Base-by-base conservation (phyloP, 345 rosid species). In the Ceriops zippeliana region DNA sequence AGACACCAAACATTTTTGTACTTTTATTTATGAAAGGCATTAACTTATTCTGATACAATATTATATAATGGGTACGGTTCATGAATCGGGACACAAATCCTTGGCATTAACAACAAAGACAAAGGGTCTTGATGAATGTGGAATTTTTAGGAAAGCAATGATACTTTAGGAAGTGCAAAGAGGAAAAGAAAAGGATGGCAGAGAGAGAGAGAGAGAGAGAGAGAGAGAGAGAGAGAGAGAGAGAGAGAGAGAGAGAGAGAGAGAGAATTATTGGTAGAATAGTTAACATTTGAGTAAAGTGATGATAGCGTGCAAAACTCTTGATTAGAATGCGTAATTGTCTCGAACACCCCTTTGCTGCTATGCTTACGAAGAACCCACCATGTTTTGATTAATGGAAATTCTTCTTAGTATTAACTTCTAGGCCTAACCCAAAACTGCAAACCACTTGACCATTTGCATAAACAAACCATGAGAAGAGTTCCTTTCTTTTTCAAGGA, bases 301-400 rank as follows among this genome's bases (percentile, higher is more conserved):
- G 34, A 60, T 19, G 52, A 31, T 70, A 53, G 62, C 73, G 73
- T 70, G 73, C 62, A 70, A 52, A 70, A 62, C 59, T 32, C 73
- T 52, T 70, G 67, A 32, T 53, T 52, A 17, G 27, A 52, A 70
- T 62, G 53, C 73, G 67, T 70, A 66, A 52, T 52, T 62, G 67
- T 52, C 35, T 35, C 37, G 26, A 53, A 70, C 46, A 30, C 67
- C 24, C 24, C 28, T 22, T 54, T 42, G 49, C 17, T 13, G 17
- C 49, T 2, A 13, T 42, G 59, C 59, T 21, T 54, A 22, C 13
- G 22, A 54, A 24, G 30, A 54, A 54, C 59, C 17, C 24, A 22
- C 28, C 16, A 10, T 20, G 57, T 21, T 21, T 19, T 52, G 3
- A 19, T 21, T 3, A 52, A 21, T 19, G 26, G 11, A 52, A 52